phyloP scores from a whole-genome alignment of 1,139 yeast species.

The Casaregolazyma lundiana region DNA sequence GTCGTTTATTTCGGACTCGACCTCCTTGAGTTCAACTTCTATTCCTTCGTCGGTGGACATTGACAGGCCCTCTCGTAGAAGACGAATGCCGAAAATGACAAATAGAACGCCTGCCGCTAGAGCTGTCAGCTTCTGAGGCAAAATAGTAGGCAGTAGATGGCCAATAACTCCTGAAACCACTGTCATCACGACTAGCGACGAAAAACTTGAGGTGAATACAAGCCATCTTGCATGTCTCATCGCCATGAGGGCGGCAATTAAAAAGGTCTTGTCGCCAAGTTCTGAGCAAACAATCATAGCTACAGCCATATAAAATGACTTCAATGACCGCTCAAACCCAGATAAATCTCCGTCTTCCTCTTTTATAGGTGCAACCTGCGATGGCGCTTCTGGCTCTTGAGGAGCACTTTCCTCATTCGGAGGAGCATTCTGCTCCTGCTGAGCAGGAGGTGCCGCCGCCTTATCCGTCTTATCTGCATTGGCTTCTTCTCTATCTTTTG shows the following conservation, averaged over 20 bases:
- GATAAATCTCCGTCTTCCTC: background rate
- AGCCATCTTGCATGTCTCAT: constrained; percentile 82
- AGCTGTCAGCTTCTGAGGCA: constrained; percentile 77
- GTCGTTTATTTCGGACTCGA: constrained; percentile 84
- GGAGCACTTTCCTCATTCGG: constrained; percentile 9
- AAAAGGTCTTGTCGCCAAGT: constrained; percentile 93
- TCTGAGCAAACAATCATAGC: constrained; percentile 87
- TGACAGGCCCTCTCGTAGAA: constrained; percentile 72
- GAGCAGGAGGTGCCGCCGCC: background rate
- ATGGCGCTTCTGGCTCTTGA: constrained; percentile 1
- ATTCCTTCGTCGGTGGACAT: constrained; percentile 84
- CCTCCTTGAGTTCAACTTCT: constrained; percentile 93
- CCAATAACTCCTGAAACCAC: constrained; percentile 87
- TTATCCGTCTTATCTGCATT: constrained; percentile 16
- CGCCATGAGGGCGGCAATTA: constrained; percentile 96
- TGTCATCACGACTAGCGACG: constrained; percentile 89
- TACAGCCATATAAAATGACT: constrained; percentile 32
- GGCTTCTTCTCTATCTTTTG: constrained; percentile 22
- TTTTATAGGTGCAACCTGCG: background rate
- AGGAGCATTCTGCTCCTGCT: constrained; percentile 10
- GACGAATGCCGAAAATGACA: constrained; percentile 73
- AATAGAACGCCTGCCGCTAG: constrained; percentile 76
- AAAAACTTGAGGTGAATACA: constrained; percentile 82
- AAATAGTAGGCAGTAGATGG: constrained; percentile 78
- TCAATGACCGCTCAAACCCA: background rate